Base-by-base conservation (phyloP, 2,329 filamentous ascomycete genomes). In the Calonectria crousiana region DNA sequence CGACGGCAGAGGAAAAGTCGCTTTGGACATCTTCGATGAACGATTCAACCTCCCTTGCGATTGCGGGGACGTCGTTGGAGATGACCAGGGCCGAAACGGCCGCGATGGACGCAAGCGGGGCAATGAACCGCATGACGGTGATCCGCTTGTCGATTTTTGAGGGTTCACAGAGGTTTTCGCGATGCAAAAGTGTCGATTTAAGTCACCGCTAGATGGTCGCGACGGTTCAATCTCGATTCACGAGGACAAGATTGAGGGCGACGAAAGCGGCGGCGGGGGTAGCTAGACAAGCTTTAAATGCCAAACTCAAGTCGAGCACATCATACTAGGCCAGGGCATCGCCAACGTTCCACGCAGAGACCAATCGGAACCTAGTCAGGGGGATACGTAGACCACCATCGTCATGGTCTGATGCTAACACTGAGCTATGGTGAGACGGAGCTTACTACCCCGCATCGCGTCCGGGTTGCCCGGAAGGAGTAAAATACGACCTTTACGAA, bases 81-180 rank as follows among this genome's bases (percentile, higher is more conserved):
- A 80, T 73, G 41, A 77, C 76, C 3, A 80, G 52, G 2, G 78
- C 78, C 32, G 78, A 78, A 1, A 75, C 74, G 65, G 78, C 77
- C 65, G 78, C 70, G 28, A 77, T 75, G 47, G 79, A n/a, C 6
- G 78, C 74, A 14, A 79, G 71, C 13, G 75, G 52, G 20, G 74
- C 2, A 60, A 77, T 41, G 53, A 78, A 76, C 65, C 71, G 80
- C 78, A 80, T 80, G 2, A 26, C 74, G 58, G 6, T 13, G 20
- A 16, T 52, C 10, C 4, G n/a, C 26, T 44, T 23, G 30, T 41
- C 8, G 5, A 49, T 32, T 32, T 44, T 8, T 14, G 14, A n/a
- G 23, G 36, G 16, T 28, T 4, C 23, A 14, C 23, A 13, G 26
- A 20, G n/a, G 18, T 28, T 28, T 28, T 14, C 44, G 30, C 4